These are phyloP conservation scores for Naganishia sp. DNA, from an alignment of 1,284 basidiomycete species.

Conservation along the genomic window DNA sequence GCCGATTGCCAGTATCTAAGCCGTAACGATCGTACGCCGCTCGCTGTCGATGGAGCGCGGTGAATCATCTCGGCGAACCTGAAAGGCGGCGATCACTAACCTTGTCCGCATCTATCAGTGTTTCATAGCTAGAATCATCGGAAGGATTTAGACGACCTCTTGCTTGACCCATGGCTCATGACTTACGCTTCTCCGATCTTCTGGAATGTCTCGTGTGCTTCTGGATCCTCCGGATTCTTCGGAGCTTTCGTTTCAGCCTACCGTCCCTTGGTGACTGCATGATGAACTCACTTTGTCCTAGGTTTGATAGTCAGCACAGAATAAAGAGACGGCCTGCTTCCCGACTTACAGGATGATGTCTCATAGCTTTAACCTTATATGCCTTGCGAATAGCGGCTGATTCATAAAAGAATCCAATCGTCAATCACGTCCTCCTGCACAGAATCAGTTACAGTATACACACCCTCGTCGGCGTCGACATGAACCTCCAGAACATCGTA, in stretches of 20 bases:
- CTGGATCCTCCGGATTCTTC: conserved; percentile 56
- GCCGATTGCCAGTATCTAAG: conserved; percentile 58
- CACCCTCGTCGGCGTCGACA: conserved; percentile 70
- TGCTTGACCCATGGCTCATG: neutral
- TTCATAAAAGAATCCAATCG: conserved; percentile 24
- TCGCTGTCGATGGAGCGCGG: neutral
- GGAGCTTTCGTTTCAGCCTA: neutral
- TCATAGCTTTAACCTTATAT: conserved; percentile 87
- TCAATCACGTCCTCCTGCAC: neutral
- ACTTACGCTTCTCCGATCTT: conserved; percentile 81
- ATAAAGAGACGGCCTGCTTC: neutral
- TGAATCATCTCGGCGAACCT: neutral
- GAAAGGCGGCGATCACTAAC: conserved; percentile 34
- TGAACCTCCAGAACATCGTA: conserved; percentile 78
- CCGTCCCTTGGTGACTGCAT: neutral
- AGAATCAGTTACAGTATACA: neutral
- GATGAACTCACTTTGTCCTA: conserved; percentile 18
- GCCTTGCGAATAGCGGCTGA: conserved; percentile 80
- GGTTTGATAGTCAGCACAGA: too few species aligned
- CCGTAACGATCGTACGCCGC: conserved; percentile 80
- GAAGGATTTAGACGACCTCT: conserved; percentile 1
- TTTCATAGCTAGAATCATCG: conserved; percentile 68
- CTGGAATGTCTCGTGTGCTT: conserved; percentile 75
- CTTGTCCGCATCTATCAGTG: conserved; percentile 70
- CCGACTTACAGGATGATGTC: conserved; percentile 81